A percentile compares a stretch with the other conserved stretches of the same genome.
These are phyloP conservation scores for Suillus bovinus DNA, from an alignment of 768 basidiomycete genomes.

Conservation along the genomic window DNA sequence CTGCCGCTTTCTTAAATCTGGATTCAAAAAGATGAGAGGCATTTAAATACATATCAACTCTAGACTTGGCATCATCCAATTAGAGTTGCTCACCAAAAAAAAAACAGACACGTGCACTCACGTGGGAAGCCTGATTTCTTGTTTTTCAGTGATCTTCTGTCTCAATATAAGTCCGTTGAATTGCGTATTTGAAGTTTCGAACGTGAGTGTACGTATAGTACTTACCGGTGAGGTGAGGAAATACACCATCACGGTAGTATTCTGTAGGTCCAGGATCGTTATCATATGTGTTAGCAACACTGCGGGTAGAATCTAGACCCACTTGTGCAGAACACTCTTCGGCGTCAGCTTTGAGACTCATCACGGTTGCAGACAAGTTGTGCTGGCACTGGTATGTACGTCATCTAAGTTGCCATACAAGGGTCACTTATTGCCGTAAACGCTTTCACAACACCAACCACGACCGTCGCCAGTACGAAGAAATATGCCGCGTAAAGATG, in stretches of 20 bases:
- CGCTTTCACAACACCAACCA: not conserved
- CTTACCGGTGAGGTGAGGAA: not conserved
- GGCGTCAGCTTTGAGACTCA: not conserved
- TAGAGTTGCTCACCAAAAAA: too few relatives aligned
- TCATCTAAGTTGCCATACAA: not conserved
- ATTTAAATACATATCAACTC: not conserved
- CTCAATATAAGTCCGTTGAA: not conserved
- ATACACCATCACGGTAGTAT: not conserved
- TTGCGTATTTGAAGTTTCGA: not conserved
- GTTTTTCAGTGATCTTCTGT: not conserved
- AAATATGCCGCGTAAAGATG: slow-evolving; percentile 76
- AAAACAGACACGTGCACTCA: not conserved
- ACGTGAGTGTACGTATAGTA: not conserved
- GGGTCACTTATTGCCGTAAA: not conserved
- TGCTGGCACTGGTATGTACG: not conserved
- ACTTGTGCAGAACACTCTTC: not conserved
- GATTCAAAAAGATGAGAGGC: not conserved
- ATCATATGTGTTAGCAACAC: not conserved
- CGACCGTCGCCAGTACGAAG: not conserved
- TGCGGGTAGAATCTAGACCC: not conserved
- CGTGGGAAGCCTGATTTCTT: not conserved
- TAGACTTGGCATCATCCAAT: not conserved
- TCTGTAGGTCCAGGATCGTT: not conserved
- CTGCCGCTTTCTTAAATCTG: not conserved
- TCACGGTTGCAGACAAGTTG: not conserved